Evolutionary conservation across 768 basidiomycete genomes (phyloP).

Genomic region (Lactifluus subvellereus): DNA sequence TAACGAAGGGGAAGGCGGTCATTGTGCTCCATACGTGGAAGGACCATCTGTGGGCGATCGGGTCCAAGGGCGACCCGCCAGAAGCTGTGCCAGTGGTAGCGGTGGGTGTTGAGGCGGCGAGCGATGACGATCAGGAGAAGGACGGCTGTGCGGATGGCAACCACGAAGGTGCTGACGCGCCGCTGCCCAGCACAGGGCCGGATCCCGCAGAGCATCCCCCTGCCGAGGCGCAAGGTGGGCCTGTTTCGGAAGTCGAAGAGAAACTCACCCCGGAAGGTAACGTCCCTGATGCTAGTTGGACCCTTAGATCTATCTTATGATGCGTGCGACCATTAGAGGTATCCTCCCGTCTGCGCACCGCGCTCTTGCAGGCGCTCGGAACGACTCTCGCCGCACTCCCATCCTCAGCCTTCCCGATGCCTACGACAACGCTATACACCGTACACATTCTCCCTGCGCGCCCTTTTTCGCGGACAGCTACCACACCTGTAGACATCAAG

Average conservation of each 20-base stretch:
- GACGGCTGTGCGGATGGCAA: constrained; percentile 12
- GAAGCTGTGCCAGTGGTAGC: constrained; percentile 26
- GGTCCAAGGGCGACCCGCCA: constrained; percentile 54
- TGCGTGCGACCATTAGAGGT: constrained; percentile 37
- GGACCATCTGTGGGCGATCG: constrained; percentile 70
- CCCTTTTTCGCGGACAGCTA: constrained; percentile 52
- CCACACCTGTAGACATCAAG: constrained; percentile 60
- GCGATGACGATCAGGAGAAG: constrained; percentile 11
- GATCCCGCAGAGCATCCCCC: constrained; percentile 24
- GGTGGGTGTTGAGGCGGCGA: constrained; percentile 17
- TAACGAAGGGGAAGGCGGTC: constrained; percentile 67
- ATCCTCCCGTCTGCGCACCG: constrained; percentile 48
- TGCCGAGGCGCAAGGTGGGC: background rate
- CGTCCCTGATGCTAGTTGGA: background rate
- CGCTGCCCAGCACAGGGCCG: constrained; percentile 17
- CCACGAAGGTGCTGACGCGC: constrained; percentile 2
- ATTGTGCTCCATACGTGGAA: constrained; percentile 69
- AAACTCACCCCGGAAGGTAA: constrained; percentile 29
- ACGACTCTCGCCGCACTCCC: constrained; percentile 44
- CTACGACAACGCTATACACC: constrained; percentile 71
- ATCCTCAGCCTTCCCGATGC: constrained; percentile 60
- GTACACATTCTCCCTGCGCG: constrained; percentile 71
- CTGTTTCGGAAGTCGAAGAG: constrained; percentile 10
- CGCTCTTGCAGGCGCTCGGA: constrained; percentile 62
- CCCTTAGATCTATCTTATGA: background rate